These are phyloP conservation scores for Crithidia sp. DNA, from an alignment of 208 protist species.

Conservation along the genomic window DNA sequence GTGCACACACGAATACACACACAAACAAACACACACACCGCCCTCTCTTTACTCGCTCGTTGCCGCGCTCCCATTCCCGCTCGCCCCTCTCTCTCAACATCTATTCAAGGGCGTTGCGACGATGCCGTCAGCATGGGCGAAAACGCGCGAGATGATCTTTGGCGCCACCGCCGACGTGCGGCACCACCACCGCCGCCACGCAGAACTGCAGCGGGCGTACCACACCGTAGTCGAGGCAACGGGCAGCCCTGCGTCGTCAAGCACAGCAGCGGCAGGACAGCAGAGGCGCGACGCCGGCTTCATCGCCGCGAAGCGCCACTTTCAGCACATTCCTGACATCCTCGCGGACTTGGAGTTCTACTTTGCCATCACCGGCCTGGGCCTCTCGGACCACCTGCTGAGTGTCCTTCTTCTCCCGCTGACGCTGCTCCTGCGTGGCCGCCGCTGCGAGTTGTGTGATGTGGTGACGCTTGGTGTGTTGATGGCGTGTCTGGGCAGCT, in stretches of 20 bases:
- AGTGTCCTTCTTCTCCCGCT: conserved; percentile 14
- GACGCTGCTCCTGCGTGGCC: conserved; percentile 9
- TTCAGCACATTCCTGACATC: conserved; percentile 19
- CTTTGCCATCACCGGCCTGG: conserved; percentile 22
- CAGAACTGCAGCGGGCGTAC: conserved; percentile 5
- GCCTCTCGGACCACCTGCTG: conserved; percentile 18
- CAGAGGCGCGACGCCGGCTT: conserved; percentile 7
- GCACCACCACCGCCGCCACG: conserved; percentile 58
- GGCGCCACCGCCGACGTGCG: conserved; percentile 14
- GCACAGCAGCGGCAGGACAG: background rate
- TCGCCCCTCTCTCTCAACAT: background rate
- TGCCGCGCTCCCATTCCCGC: too few relatives aligned
- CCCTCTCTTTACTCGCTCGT: too few relatives aligned
- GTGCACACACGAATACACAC: too few relatives aligned
- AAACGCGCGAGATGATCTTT: conserved; percentile 12
- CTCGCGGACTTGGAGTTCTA: conserved; percentile 16
- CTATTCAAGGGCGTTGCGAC: background rate
- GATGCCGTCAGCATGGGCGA: background rate
- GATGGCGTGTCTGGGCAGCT: conserved; percentile 6
- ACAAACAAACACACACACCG: too few relatives aligned
- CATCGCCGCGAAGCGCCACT: conserved; percentile 1
- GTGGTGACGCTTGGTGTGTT: conserved; percentile 9
- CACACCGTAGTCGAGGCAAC: background rate
- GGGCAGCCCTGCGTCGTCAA: background rate
- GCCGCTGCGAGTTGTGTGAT: conserved; percentile 15